Conservation (phyloP, 1,284 basidiomycete genomes). For the Apiotrichum gracile region DNA sequence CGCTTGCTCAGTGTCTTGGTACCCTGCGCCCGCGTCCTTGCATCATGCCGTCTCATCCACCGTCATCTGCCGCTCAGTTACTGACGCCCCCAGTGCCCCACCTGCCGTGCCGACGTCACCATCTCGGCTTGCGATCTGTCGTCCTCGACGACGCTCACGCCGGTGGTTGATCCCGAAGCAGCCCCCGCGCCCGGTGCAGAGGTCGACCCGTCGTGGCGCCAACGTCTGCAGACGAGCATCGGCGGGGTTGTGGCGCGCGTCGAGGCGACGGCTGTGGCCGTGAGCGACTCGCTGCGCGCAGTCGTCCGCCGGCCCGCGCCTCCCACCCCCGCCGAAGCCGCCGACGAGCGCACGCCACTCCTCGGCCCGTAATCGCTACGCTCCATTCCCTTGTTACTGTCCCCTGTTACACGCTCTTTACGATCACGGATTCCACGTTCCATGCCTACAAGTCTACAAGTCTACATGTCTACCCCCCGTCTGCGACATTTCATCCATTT, state of each 20-base stretch:
- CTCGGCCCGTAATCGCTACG: background rate
- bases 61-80: background rate
- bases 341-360: conserved; percentile 7
- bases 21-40: background rate
- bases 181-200: background rate
- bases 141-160: conserved; percentile 15
- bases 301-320: background rate
- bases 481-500: too few species aligned
- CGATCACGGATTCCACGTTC: too few species aligned
- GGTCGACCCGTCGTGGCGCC: background rate
- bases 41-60: background rate
- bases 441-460: too few species aligned
- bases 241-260: background rate
- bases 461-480: too few species aligned
- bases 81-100: conserved; percentile 60
- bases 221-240: background rate
- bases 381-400: too few species aligned
- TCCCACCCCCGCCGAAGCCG: background rate
- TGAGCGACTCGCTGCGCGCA: conserved; percentile 4
- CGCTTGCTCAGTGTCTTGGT: too few species aligned
- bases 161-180: conserved; percentile 9
- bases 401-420: too few species aligned
- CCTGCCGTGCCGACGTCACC: conserved; percentile 83
- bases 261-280: background rate
- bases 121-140: conserved; percentile 49